Evolutionary conservation across 192 early-diverging fungal genomes (phyloP), one percentile per base, ranked within the genome.

Genomic region (Mortierella alpina): DNA sequence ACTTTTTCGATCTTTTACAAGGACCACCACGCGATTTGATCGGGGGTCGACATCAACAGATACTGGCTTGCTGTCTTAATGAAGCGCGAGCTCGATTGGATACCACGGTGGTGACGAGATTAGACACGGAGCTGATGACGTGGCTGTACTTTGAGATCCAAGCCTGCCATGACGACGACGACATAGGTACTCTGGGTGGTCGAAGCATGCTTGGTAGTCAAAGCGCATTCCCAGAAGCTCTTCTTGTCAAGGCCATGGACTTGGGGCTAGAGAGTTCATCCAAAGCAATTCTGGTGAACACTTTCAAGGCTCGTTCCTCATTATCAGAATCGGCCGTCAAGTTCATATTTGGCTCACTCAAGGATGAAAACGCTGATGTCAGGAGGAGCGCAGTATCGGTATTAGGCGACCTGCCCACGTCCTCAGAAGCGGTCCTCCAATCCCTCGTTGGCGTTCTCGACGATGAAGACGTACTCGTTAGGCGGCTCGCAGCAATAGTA

Each of bases 121-220:
- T 56, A 8, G 52, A 66, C n/a, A 0, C 14, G n/a, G 64, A 66
- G 41, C 41, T 66, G 20, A 0, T 45, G 52, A 7, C 2, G 23
- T 66, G 64, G 64, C 17, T 54, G 41, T 5, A 44, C 31, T 66
- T 66, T 54, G 64, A 66, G 64, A 66, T 66, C 0, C 63, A 66
- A 40, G 44, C 41, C 8, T 41, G 31, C 40, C 52, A 4, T 7
- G 7, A 41, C n/a, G 9, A 56, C 12, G 6, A 13, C 39, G 18
- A 15, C 7, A 31, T n/a, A n/a, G n/a, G n/a, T n/a, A n/a, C n/a
- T n/a, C n/a, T n/a, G n/a, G n/a, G n/a, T n/a, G n/a, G n/a, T n/a
- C n/a, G 31, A 31, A 66, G 64, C 17, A n/a, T 42, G 20, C 52
- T 66, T 12, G 64, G 64, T 41, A 18, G 51, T 20, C 52, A 41